A percentile compares a stretch with the other conserved stretches of the same genome.
These are phyloP conservation scores for Cerrena zonata DNA, from an alignment of 1,284 basidiomycete genomes.

Conservation along the genomic window DNA sequence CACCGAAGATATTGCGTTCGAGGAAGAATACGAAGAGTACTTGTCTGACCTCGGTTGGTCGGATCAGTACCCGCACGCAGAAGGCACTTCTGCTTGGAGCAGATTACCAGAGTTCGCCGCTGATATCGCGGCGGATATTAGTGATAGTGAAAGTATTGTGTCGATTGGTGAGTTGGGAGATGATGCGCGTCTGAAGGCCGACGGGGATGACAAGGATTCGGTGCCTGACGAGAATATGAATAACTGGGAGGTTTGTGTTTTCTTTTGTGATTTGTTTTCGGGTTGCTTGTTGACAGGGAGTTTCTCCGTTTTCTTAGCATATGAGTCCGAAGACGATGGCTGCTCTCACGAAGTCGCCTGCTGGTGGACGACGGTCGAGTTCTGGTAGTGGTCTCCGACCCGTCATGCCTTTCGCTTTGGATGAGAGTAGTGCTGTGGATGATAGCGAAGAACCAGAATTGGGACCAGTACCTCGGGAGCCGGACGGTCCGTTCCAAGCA, in stretches of 20 bases:
- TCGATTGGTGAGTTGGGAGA: constrained; percentile 82
- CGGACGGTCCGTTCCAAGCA: constrained; percentile 64
- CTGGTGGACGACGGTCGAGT: constrained; percentile 70
- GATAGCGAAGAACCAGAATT: constrained; percentile 47
- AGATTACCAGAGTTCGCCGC: constrained; percentile 64
- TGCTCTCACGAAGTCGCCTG: constrained; percentile 82
- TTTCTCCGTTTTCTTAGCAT: constrained; percentile 60
- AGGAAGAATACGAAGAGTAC: constrained; percentile 85
- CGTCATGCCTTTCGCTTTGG: constrained; percentile 73
- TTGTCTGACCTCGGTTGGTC: constrained; percentile 74
- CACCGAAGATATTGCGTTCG: constrained; percentile 79
- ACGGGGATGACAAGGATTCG: constrained; percentile 51
- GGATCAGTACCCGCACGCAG: constrained; percentile 47
- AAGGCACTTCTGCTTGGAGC: constrained; percentile 69
- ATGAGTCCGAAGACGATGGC: constrained; percentile 92
- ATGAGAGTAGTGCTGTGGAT: constrained; percentile 64
- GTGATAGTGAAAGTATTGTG: constrained; percentile 84
- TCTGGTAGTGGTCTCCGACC: constrained; percentile 80
- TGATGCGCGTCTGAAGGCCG: constrained; percentile 61
- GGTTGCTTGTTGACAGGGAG: no score
- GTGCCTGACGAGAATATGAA: constrained; percentile 76
- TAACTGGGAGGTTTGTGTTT: constrained; percentile 80
- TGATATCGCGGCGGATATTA: constrained; percentile 74
- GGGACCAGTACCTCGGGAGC: constrained; percentile 72
- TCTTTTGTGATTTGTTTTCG: no score